Conservation (phyloP, 257 asterid genomes). For the Eustoma russellianum region DNA sequence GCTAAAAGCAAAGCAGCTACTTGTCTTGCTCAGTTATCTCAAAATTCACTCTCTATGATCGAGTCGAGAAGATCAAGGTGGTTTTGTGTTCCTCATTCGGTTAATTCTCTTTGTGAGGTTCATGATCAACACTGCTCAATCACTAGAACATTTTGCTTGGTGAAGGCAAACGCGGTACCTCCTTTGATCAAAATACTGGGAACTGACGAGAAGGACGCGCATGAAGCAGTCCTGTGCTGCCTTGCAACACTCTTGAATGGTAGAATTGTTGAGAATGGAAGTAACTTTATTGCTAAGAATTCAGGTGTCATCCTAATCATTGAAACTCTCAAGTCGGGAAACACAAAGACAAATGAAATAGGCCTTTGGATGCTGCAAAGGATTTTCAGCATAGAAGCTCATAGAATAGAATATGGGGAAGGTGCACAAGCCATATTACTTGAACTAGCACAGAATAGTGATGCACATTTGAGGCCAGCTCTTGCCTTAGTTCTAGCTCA, state of each 20-base stretch:
- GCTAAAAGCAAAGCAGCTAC: slow-evolving; percentile 52
- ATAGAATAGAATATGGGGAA: slow-evolving; percentile 43
- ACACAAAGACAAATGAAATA: slow-evolving; percentile 45
- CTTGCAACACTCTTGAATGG: slow-evolving; percentile 56
- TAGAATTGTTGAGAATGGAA: slow-evolving; percentile 68
- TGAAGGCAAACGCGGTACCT: slow-evolving; percentile 47
- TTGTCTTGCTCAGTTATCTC: slow-evolving; percentile 64
- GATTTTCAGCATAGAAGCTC: slow-evolving; percentile 41
- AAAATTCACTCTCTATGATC: slow-evolving; percentile 31
- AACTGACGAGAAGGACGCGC: slow-evolving; percentile 45
- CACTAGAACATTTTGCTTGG: slow-evolving; percentile 53
- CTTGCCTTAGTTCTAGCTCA: slow-evolving; percentile 75
- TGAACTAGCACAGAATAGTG: slow-evolving; percentile 69
- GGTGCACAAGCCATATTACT: slow-evolving; percentile 54
- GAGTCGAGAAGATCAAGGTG: slow-evolving; percentile 53
- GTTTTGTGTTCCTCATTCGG: slow-evolving; percentile 48
- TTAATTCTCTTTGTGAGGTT: slow-evolving; percentile 39
- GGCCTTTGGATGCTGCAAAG: slow-evolving; percentile 72
- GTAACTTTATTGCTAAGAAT: slow-evolving; percentile 31
- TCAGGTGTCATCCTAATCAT: slow-evolving; percentile 36
- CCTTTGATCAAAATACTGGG: slow-evolving; percentile 42
- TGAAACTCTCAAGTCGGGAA: slow-evolving; percentile 43
- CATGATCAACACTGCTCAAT: slow-evolving; percentile 49
- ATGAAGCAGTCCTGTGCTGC: slow-evolving; percentile 52
- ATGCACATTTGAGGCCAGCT: slow-evolving; percentile 45